Evolutionary conservation across 2,329 filamentous ascomycete genomes (phyloP).

Genomic region (Cordyceps cicadae): DNA sequence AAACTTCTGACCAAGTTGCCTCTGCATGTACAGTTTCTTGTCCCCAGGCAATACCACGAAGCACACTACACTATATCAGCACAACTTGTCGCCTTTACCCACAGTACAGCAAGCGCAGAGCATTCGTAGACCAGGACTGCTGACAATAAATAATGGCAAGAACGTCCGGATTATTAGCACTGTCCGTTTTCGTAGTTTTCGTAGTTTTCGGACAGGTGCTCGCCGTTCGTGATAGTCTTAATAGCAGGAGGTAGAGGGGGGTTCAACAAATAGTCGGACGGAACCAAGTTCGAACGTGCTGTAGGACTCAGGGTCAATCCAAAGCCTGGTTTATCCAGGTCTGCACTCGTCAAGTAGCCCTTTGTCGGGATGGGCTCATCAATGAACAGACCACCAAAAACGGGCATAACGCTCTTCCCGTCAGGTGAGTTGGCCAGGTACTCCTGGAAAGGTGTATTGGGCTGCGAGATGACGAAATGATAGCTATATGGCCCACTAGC

Average conservation of each 20-base stretch:
- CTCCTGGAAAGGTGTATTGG: conserved; percentile 91
- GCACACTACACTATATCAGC: no score
- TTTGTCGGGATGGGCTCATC: conserved; percentile 84
- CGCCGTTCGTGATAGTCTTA: conserved; percentile 21
- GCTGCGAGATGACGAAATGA: conserved; percentile 89
- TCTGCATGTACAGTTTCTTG: no score
- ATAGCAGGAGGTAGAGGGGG: conserved; percentile 48
- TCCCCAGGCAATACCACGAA: no score
- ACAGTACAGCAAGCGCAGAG: no score
- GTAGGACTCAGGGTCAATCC: conserved; percentile 79
- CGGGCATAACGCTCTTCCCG: conserved; percentile 79
- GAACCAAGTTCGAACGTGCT: conserved; percentile 61
- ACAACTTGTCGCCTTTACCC: no score
- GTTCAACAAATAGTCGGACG: conserved; percentile 64
- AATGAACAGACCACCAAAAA: conserved; percentile 83
- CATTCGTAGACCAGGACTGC: no score
- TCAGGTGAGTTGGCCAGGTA: conserved; percentile 91
- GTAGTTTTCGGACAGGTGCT: conserved; percentile 3
- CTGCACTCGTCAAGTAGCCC: conserved; percentile 70
- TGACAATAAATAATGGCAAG: not conserved
- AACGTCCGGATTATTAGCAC: not conserved
- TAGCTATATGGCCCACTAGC: conserved; percentile 92
- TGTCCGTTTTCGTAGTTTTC: not conserved
- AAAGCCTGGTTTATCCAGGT: conserved; percentile 84
- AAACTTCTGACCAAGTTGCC: no score